phyloP scores from a whole-genome alignment of 805 yeast species.

The Cyberlindnera xylosilytica region DNA sequence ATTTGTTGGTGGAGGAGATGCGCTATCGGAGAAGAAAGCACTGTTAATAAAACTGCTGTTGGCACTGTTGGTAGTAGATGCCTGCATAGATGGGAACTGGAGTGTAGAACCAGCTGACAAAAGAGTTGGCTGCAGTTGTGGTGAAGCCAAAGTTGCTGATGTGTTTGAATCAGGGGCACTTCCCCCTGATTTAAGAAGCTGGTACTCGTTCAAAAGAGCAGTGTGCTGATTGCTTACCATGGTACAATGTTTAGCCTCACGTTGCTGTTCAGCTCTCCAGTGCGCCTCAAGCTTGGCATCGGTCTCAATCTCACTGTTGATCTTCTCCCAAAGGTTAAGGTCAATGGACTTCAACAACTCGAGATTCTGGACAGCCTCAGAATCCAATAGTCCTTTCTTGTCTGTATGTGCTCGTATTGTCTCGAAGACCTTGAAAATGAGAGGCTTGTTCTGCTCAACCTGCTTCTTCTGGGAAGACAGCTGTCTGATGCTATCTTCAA shows the following conservation, averaged over 20 bases:
- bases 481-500: constrained; percentile 22
- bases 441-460: constrained; percentile 17
- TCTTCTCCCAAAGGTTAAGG: constrained; percentile 8
- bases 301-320: constrained; percentile 28
- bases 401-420: constrained; percentile 19
- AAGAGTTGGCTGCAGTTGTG: not conserved
- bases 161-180: constrained; percentile 11
- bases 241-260: constrained; percentile 32
- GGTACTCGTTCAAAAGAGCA: constrained; percentile 13
- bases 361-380: constrained; percentile 22
- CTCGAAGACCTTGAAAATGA: constrained; percentile 16
- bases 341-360: constrained; percentile 20
- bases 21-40: constrained; percentile 5
- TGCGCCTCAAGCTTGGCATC: constrained; percentile 36
- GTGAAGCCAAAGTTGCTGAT: not conserved
- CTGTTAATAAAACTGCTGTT: constrained; percentile 2
- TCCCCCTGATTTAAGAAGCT: not conserved
- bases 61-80: constrained; percentile 2
- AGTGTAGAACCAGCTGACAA: not conserved
- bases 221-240: constrained; percentile 24
- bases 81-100: not conserved
- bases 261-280: constrained; percentile 39
- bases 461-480: constrained; percentile 19
- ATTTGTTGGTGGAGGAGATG: constrained; percentile 4
- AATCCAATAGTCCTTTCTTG: constrained; percentile 21